Conservation (phyloP, 164 flowering plant genomes). For the Berberis vulgaris region DNA sequence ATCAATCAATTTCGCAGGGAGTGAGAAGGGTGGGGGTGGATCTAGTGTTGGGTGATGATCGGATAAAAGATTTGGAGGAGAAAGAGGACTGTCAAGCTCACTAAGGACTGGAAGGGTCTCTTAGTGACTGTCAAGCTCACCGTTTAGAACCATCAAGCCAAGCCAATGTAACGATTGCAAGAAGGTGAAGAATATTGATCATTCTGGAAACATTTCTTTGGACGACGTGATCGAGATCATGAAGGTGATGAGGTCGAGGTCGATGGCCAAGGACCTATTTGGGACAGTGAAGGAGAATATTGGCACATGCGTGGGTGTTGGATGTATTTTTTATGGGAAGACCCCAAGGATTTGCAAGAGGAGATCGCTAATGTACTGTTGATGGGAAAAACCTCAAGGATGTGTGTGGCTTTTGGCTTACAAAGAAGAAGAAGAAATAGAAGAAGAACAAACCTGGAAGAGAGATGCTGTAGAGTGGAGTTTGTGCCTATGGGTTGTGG, state of each 20-base stretch:
- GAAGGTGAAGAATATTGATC: conserved; percentile 69
- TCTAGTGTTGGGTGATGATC: too few relatives aligned
- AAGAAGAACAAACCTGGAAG: too few relatives aligned
- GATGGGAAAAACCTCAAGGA: conserved; percentile 35
- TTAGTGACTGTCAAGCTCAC: conserved; percentile 73
- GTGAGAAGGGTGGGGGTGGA: too few relatives aligned
- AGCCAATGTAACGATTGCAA: conserved; percentile 71
- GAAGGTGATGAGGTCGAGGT: conserved; percentile 49
- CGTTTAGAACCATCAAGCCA: conserved; percentile 76
- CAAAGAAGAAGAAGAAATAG: too few relatives aligned
- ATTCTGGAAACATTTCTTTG: conserved; percentile 56
- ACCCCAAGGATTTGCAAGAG: conserved; percentile 69
- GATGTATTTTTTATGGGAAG: conserved; percentile 77
- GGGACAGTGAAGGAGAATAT: conserved; percentile 77
- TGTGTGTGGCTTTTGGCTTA: not conserved
- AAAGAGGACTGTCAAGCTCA: conserved; percentile 20
- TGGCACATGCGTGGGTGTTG: conserved; percentile 80
- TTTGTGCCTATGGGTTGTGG: too few relatives aligned
- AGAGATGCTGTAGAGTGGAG: too few relatives aligned
- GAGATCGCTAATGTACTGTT: conserved; percentile 59
- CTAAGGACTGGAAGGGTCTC: conserved; percentile 83
- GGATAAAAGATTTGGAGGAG: too few relatives aligned
- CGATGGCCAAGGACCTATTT: conserved; percentile 68
- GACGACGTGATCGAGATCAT: conserved; percentile 81
- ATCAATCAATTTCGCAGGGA: too few relatives aligned